phyloP scores from a whole-genome alignment of 345 rosid genomes.

The Physaria fendleri region DNA sequence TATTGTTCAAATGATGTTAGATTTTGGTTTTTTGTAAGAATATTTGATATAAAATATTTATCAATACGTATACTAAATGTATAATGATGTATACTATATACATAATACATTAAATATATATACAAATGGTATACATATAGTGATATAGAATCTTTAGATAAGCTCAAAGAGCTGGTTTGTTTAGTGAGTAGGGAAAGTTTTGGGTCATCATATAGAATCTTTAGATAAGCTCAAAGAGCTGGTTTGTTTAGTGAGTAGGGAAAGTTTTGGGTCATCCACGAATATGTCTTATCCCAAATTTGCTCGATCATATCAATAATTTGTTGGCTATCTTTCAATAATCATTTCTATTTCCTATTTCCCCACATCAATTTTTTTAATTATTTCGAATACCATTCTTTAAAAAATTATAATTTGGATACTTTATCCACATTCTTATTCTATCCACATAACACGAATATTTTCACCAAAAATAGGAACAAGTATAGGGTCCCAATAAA shows the following conservation, averaged over 20 bases:
- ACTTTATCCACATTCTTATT: constrained; percentile 11
- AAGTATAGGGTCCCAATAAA: no score
- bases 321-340: constrained; percentile 19
- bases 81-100: constrained; percentile 3
- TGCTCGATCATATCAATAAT: constrained; percentile 21
- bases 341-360: background rate
- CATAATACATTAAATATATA: no score
- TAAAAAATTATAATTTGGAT: background rate
- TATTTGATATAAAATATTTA: background rate
- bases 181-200: constrained; percentile 4
- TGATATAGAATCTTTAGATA: constrained; percentile 19
- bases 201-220: constrained; percentile 15
- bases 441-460: constrained; percentile 20
- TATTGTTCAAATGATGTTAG: background rate
- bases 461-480: background rate
- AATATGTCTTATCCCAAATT: constrained; percentile 20
- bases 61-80: constrained; percentile 17
- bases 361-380: background rate
- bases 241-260: constrained; percentile 9
- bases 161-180: constrained; percentile 16
- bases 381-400: background rate
- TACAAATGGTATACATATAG: no score
- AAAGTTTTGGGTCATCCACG: constrained; percentile 14
- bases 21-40: background rate
- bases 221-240: constrained; percentile 24